phyloP scores from a whole-genome alignment of 768 basidiomycete genomes.

The Calocera viscosa region DNA sequence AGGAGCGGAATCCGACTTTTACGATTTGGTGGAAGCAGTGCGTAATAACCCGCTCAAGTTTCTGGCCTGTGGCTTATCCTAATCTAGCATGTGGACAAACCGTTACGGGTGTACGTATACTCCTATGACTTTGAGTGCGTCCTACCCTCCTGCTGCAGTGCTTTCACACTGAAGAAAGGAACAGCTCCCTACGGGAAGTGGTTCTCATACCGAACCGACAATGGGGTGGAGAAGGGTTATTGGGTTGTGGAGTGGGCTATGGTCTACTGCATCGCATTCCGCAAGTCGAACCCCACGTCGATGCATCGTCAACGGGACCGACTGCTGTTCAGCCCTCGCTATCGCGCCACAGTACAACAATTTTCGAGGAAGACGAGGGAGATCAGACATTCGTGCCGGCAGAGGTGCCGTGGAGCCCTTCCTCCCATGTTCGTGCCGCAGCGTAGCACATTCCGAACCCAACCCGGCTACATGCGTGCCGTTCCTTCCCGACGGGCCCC shows the following conservation, averaged over 20 bases:
- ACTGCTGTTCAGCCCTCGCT: not conserved
- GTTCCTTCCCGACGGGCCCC: too few relatives aligned
- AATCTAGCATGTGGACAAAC: slow-evolving; percentile 79
- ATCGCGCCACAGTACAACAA: not conserved
- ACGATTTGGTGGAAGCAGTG: slow-evolving; percentile 86
- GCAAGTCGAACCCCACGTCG: slow-evolving; percentile 23
- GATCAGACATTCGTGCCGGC: not conserved
- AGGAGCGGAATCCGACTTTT: slow-evolving; percentile 87
- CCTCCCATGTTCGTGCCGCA: not conserved
- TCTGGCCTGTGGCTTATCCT: not conserved
- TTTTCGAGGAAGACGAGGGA: not conserved
- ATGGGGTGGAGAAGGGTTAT: slow-evolving; percentile 92
- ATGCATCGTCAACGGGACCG: not conserved
- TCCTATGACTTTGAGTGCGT: slow-evolving; percentile 92
- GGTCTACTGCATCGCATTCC: slow-evolving; percentile 91
- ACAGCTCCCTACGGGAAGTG: slow-evolving; percentile 79
- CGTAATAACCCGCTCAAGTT: slow-evolving; percentile 23
- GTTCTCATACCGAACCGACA: slow-evolving; percentile 91
- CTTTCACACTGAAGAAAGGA: not conserved
- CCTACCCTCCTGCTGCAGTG: slow-evolving; percentile 11
- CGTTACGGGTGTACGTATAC: slow-evolving; percentile 88
- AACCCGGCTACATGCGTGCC: too few relatives aligned
- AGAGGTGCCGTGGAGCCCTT: not conserved
- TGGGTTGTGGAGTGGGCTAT: slow-evolving; percentile 93
- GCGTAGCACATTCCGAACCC: too few relatives aligned